Base-by-base conservation (phyloP, 345 rosid genomes). In the Gossypium raimondii region DNA sequence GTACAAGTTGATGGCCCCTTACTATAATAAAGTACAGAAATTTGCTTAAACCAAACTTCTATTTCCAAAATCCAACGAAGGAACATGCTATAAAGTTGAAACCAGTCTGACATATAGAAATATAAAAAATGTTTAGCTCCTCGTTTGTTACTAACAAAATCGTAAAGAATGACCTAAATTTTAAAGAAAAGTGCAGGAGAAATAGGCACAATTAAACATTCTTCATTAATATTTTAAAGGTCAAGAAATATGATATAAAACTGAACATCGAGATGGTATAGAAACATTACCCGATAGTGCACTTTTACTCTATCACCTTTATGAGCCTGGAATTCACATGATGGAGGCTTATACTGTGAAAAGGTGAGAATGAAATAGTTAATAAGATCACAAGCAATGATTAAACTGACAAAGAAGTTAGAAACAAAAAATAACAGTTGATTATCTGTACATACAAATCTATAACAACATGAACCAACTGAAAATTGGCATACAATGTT, bases 221-320 rank as follows among this genome's bases (percentile, higher is more conserved):
- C 50, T 34, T 11, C 24, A 34, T 51, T 27, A 11, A 51, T 34
- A 34, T 34, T 34, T 34, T 34, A 34, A 34, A 34, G 38, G 38
- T 34, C 38, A 34, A 34, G 38, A 34, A 4, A 34, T 34, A 29
- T 4, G 14, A 14, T 27, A 51, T 38, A 18, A 57, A 24, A n/a
- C 59, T 34, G 14, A 73, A 62, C 47, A 61, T 25, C 24, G 48
- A 55, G 41, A 13, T 13, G 45, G 78, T 41, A 29, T 17, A 27
- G 20, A n/a, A 4, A 82, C 90, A 78, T 79, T 34, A 94, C 98
- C 83, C 93, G 85, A 74, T 90, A 94, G 51, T 92, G 98, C 24
- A 94, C 95, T 84, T 89, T 88, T 85, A 94, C 72, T 74, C 56
- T 88, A 57, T 92, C 97, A 50, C 98, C 98, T 86, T 89, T 94